These are phyloP conservation scores for Flaveria bidentis DNA, from an alignment of 129 eudicot genomes.

Conservation along the genomic window DNA sequence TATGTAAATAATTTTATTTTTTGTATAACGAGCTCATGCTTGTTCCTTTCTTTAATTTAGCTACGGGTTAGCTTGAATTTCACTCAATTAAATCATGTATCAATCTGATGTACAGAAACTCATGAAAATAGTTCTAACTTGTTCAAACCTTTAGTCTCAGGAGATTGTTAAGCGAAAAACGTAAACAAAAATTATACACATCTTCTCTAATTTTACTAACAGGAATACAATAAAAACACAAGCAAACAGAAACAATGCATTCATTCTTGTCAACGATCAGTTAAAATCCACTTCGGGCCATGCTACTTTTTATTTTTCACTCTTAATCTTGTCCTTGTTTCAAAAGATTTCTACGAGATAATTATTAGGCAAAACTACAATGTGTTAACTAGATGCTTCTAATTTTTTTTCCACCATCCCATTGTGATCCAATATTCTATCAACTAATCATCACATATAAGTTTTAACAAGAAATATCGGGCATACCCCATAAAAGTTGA, in stretches of 20 bases:
- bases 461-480: background rate
- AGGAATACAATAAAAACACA: background rate
- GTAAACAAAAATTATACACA: background rate
- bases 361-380: conserved; percentile 1
- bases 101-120: too few relatives aligned
- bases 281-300: background rate
- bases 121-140: too few relatives aligned
- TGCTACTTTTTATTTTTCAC: background rate
- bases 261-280: background rate
- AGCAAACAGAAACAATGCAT: background rate
- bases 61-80: too few relatives aligned
- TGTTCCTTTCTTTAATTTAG: too few relatives aligned
- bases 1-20: too few relatives aligned
- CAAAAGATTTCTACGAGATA: background rate
- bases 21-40: too few relatives aligned
- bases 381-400: conserved; percentile 8
- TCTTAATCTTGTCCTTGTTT: background rate
- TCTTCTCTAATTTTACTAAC: background rate
- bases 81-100: too few relatives aligned
- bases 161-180: too few relatives aligned
- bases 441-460: conserved; percentile 6
- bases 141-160: too few relatives aligned
- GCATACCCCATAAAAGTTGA: background rate
- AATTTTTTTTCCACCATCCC: background rate
- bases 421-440: background rate